Percentiles rank a stretch among this genome's conserved stretches.
These are phyloP conservation scores for Rhizophagus prolifer DNA, from an alignment of 192 early-diverging fungal genomes.

Conservation along the genomic window DNA sequence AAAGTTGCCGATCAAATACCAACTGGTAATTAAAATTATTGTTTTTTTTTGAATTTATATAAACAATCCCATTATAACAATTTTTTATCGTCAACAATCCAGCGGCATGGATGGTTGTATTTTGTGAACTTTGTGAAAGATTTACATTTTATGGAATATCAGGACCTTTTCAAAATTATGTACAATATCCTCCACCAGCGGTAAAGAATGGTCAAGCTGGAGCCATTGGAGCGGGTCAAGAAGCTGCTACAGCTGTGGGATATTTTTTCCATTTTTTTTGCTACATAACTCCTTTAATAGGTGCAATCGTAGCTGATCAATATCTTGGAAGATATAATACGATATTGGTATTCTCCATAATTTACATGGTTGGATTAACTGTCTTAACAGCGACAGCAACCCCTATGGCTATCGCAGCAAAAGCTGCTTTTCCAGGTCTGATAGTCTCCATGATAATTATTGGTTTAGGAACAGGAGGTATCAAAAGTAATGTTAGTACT, in stretches of 20 bases:
- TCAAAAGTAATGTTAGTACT: conserved; percentile 77
- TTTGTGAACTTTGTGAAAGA: conserved; percentile 62
- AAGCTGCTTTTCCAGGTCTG: conserved; percentile 64
- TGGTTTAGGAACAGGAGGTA: conserved; percentile 74
- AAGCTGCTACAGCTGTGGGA: conserved; percentile 54
- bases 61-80: too few relatives aligned
- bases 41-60: too few relatives aligned
- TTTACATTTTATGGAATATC: conserved; percentile 64
- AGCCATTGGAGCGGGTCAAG: conserved; percentile 51
- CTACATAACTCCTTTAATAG: conserved; percentile 57
- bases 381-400: conserved; percentile 65
- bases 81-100: neutral
- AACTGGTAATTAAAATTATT: too few relatives aligned
- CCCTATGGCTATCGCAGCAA: conserved; percentile 51
- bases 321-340: conserved; percentile 76
- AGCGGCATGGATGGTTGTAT: conserved; percentile 52
- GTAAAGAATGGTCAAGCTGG: conserved; percentile 45
- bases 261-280: conserved; percentile 64
- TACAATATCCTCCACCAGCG: conserved; percentile 45
- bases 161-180: conserved; percentile 59
- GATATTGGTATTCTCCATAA: conserved; percentile 60
- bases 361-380: conserved; percentile 66
- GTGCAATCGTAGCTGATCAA: conserved; percentile 70
- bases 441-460: conserved; percentile 71
- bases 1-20: too few relatives aligned